phyloP scores from a whole-genome alignment of 805 yeast genomes.

The Pichia cephalocereana region DNA sequence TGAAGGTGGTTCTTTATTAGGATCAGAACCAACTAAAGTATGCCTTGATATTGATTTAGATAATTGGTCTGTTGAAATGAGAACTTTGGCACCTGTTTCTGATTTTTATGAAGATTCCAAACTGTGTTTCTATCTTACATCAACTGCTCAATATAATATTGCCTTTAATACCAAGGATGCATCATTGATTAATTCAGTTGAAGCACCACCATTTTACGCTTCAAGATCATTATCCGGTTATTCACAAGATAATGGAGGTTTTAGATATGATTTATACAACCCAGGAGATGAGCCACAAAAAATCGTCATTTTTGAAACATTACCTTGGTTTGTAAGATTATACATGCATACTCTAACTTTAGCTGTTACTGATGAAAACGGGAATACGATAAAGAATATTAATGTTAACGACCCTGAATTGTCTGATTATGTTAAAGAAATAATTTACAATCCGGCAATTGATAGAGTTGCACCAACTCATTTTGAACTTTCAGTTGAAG shows the following conservation, averaged over 20 bases:
- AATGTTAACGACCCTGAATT: conserved; percentile 20
- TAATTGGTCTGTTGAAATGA: conserved; percentile 34
- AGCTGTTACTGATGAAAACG: conserved; percentile 17
- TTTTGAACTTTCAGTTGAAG: conserved; percentile 52
- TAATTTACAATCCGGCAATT: conserved; percentile 63
- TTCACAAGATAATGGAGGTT: conserved; percentile 86
- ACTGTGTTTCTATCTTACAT: conserved; percentile 18
- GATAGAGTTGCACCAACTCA: conserved; percentile 81
- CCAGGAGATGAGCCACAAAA: conserved; percentile 40
- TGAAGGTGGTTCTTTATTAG: conserved; percentile 54
- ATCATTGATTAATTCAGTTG: conserved; percentile 29
- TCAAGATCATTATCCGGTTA: conserved; percentile 86
- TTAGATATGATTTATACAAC: conserved; percentile 71
- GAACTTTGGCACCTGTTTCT: conserved; percentile 3
- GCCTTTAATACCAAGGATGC: conserved; percentile 38
- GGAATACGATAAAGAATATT: conserved; percentile 7
- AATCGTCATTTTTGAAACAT: conserved; percentile 63
- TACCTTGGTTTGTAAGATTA: conserved; percentile 90
- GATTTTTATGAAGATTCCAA: conserved; percentile 4
- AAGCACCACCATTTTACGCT: conserved; percentile 55
- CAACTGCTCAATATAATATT: conserved; percentile 27
- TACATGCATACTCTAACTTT: conserved; percentile 62
- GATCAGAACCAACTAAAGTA: conserved; percentile 33
- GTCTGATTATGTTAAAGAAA: conserved; percentile 36
- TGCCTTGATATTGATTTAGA: conserved; percentile 33